Evolutionary conservation across 2,329 filamentous ascomycete species (phyloP), one percentile per base, ranked within the genome.

Genomic region (Huntiella bhutanensis): DNA sequence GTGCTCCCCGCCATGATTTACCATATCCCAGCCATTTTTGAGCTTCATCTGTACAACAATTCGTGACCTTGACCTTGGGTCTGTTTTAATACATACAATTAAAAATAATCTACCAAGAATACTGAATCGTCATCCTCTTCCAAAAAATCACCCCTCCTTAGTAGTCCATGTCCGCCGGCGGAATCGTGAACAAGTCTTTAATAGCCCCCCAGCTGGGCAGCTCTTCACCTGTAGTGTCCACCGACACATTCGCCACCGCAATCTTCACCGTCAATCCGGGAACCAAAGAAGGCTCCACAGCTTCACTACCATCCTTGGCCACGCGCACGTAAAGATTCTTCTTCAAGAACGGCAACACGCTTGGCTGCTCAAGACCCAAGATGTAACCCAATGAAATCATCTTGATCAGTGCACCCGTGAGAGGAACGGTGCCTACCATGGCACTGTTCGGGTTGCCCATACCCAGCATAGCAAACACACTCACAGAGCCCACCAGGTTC

Each of bases 401-500:
- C 41, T 62, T 59, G 51, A 69, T 58, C 45, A 75, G 54, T 3
- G 64, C 62, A 5, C 63, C 62, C 2, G 71, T 75, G 51, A 75
- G 53, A 1, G 71, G 71, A 10, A 72, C 57, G 0, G 69, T 67
- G 36, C 55, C 59, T 17, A 56, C 58, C 49, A 55, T 58, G 15
- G 57, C 55, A 28, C 56, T 55, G 19, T 46, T 46, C 12, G 51
- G 43, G 32, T 48, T 49, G 4, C 47, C 42, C 22, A 43, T 45
- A 19, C 39, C 43, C 8, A 45, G 33, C 58, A 64, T 63, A 13
- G 68, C 62, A 51, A 77, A 75, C 11, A 76, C 62, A 12, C 69
- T 71, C 52, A 79, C 69, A 0, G 71, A 71, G 2, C 80, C 80
- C 2, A 80, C 67, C 7, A 80, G 65, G 51, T 71, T 77, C 1